phyloP scores from a whole-genome alignment of 2,329 filamentous ascomycete species.

The Dactylellina sp. region DNA sequence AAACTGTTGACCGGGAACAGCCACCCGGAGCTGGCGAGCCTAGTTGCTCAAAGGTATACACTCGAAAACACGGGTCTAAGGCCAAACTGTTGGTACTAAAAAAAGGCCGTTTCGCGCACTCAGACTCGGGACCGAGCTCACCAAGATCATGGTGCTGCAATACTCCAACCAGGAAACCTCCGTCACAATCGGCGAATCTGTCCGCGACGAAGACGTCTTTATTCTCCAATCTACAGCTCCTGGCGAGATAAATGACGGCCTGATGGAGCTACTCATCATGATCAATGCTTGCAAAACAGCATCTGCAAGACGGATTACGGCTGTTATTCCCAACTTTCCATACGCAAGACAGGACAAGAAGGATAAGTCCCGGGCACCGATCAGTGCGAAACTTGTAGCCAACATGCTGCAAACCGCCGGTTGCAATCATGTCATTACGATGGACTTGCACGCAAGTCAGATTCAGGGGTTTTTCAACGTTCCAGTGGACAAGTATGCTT shows the following conservation, averaged over 20 bases:
- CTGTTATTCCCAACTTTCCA: conserved; percentile 94
- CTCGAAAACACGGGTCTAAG: neutral
- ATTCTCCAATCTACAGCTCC: conserved; percentile 95
- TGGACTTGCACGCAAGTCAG: conserved; percentile 94
- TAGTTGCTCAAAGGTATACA: conserved; percentile 69
- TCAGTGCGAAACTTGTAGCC: conserved; percentile 93
- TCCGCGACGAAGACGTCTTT: conserved; percentile 97
- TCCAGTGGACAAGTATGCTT: conserved; percentile 70
- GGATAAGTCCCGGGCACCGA: conserved; percentile 93
- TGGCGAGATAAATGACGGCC: conserved; percentile 88
- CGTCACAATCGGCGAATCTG: conserved; percentile 94
- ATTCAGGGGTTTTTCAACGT: conserved; percentile 97
- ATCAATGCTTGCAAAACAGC: conserved; percentile 93
- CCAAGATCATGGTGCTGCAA: conserved; percentile 79
- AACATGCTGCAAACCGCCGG: conserved; percentile 98
- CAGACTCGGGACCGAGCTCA: conserved; percentile 75
- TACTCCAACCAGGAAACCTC: conserved; percentile 89
- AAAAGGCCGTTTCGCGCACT: conserved; percentile 1
- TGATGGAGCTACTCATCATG: conserved; percentile 99
- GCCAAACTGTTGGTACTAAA: conserved; percentile 7
- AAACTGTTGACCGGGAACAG: conserved; percentile 81
- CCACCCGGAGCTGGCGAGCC: conserved; percentile 77
- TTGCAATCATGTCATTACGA: conserved; percentile 92
- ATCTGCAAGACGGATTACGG: conserved; percentile 89
- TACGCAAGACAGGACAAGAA: conserved; percentile 99